Percentiles rank a stretch among this genome's conserved stretches.
Conservation (phyloP, 2,329 filamentous ascomycete genomes). For the Gaeumannomyces tritici region DNA sequence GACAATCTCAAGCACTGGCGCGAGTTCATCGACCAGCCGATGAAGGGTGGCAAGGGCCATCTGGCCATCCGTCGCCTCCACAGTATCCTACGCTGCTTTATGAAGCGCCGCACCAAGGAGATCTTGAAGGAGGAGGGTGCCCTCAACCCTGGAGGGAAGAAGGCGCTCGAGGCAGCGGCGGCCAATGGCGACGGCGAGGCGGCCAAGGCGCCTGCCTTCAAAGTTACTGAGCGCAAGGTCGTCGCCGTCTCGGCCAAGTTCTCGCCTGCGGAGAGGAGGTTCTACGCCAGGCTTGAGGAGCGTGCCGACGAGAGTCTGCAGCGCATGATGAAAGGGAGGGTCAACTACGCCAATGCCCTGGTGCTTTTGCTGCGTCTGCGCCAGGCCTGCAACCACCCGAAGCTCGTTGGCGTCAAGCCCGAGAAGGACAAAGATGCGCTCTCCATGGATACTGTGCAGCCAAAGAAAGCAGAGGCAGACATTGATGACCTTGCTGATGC, state of each 20-base stretch:
- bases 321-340: conserved; percentile 73
- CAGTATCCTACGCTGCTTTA: conserved; percentile 79
- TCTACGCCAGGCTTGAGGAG: conserved; percentile 76
- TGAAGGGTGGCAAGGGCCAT: conserved; percentile 84
- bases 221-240: conserved; percentile 85
- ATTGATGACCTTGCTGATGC: conserved; percentile 79
- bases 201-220: conserved; percentile 57
- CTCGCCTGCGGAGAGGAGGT: conserved; percentile 67
- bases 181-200: conserved; percentile 34
- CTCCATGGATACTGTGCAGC: conserved; percentile 44
- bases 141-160: conserved; percentile 65
- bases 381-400: conserved; percentile 91
- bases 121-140: conserved; percentile 85
- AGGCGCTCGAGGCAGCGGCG: conserved; percentile 27
- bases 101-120: conserved; percentile 97
- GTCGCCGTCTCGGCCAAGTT: conserved; percentile 72
- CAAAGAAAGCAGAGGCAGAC: conserved; percentile 48
- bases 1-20: conserved; percentile 82
- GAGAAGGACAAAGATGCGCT: conserved; percentile 82
- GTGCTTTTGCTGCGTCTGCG: conserved; percentile 83
- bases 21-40: conserved; percentile 76
- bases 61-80: conserved; percentile 83
- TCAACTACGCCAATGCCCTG: conserved; percentile 85
- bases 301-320: conserved; percentile 81
- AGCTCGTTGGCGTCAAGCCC: conserved; percentile 75